Evolutionary conservation across 2,329 filamentous ascomycete genomes (phyloP).

Genomic region (Triangularia setosa): DNA sequence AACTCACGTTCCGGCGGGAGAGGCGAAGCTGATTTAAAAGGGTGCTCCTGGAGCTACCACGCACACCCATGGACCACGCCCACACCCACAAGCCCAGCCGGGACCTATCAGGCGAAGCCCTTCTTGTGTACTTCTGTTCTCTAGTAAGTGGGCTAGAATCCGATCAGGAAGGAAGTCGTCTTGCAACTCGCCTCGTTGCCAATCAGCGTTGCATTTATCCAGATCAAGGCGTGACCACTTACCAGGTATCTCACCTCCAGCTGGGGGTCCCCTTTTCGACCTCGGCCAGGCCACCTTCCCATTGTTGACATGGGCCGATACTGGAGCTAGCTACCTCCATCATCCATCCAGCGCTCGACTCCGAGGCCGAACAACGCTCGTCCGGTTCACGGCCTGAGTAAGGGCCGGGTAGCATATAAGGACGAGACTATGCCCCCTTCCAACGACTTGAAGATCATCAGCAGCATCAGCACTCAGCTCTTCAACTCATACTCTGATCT

Average conservation of each 20-base stretch:
- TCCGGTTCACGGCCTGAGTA: not conserved
- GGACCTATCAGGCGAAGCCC: not conserved
- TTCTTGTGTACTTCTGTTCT: not conserved
- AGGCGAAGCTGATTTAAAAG: not conserved
- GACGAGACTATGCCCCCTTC: not conserved
- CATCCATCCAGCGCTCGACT: not conserved
- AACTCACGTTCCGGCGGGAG: not conserved
- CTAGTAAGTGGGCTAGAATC: not conserved
- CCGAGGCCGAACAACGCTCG: not conserved
- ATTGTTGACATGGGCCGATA: not conserved
- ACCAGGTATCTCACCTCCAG: not conserved
- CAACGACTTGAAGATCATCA: not conserved
- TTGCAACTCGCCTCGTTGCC: not conserved
- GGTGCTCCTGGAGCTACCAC: not conserved
- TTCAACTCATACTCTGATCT: not conserved
- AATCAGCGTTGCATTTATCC: slow-evolving; percentile 12
- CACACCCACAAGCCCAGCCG: not conserved
- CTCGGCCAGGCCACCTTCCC: not conserved
- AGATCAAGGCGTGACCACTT: slow-evolving; percentile 1
- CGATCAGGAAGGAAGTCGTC: slow-evolving; percentile 19
- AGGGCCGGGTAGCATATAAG: slow-evolving; percentile 3
- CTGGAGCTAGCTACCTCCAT: not conserved
- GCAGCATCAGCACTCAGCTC: slow-evolving; percentile 6
- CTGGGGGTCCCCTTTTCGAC: not conserved
- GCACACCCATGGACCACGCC: not conserved